Conservation (phyloP, 208 protist genomes). For the Wallacemonas rigidus region DNA sequence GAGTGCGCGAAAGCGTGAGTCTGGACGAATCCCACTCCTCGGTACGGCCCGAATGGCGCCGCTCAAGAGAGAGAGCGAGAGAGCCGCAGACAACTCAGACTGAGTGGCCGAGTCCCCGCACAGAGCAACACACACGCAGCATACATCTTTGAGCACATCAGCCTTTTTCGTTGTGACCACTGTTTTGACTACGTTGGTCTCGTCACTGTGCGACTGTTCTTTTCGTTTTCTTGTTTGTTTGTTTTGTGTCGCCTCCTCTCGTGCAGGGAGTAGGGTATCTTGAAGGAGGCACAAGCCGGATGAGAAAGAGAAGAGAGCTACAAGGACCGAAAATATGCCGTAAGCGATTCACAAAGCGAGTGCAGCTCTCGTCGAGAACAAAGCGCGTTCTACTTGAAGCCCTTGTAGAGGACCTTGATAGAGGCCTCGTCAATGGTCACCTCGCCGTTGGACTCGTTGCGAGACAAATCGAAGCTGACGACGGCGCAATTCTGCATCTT, state of each 20-base stretch:
- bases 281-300: neutral
- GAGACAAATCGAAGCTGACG: conserved; percentile 77
- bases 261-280: neutral
- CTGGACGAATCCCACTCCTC: too few species aligned
- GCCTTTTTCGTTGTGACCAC: neutral
- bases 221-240: neutral
- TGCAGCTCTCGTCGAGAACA: neutral
- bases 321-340: too few species aligned
- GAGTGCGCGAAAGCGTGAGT: too few species aligned
- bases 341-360: too few species aligned
- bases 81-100: too few species aligned
- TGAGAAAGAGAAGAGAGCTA: neutral
- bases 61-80: too few species aligned
- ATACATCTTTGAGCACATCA: too few species aligned
- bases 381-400: conserved; percentile 44
- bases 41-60: too few species aligned
- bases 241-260: neutral
- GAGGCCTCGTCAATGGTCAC: conserved; percentile 72
- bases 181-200: neutral
- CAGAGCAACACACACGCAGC: too few species aligned
- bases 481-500: conserved; percentile 92
- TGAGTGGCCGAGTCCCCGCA: too few species aligned
- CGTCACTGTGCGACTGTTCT: neutral
- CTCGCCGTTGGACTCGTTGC: conserved; percentile 62
- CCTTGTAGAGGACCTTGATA: conserved; percentile 75